These are phyloP conservation scores for Houttuynia cordata DNA, from an alignment of 164 flowering plant genomes.

Conservation along the genomic window DNA sequence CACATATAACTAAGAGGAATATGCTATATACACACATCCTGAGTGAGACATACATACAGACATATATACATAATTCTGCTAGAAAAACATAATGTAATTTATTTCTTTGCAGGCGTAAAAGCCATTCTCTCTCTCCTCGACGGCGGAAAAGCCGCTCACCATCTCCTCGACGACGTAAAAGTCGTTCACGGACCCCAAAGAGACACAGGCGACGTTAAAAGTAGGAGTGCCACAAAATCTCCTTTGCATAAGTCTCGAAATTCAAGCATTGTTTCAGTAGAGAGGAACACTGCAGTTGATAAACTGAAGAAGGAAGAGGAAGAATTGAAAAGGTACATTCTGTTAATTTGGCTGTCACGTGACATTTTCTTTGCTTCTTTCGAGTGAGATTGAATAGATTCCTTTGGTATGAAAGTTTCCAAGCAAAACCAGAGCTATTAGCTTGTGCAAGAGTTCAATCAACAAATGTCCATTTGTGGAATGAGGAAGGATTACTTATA, in stretches of 20 bases:
- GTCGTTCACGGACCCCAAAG: neutral
- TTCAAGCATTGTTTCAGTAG: neutral
- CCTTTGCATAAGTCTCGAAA: neutral
- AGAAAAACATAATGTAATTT: neutral
- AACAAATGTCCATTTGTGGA: no score
- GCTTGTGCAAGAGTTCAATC: no score
- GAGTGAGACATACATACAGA: no score
- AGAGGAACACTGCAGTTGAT: neutral
- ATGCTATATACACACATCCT: no score
- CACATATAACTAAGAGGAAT: no score
- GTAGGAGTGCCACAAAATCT: constrained; percentile 1
- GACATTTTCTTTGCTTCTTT: neutral
- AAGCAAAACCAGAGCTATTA: no score
- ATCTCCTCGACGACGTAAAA: neutral
- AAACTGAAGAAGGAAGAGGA: constrained; percentile 1
- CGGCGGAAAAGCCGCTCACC: constrained; percentile 66
- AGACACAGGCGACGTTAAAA: neutral
- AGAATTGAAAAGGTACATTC: constrained; percentile 1
- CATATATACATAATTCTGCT: neutral
- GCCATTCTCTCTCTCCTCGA: constrained; percentile 55
- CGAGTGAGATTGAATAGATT: neutral
- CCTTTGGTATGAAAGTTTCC: no score
- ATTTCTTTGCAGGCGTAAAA: constrained; percentile 39
- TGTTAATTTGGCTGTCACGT: neutral
- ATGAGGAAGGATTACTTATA: no score